Conservation (phyloP, 352 stramenopile species). For the Stephanocyclus meneghinianus region DNA sequence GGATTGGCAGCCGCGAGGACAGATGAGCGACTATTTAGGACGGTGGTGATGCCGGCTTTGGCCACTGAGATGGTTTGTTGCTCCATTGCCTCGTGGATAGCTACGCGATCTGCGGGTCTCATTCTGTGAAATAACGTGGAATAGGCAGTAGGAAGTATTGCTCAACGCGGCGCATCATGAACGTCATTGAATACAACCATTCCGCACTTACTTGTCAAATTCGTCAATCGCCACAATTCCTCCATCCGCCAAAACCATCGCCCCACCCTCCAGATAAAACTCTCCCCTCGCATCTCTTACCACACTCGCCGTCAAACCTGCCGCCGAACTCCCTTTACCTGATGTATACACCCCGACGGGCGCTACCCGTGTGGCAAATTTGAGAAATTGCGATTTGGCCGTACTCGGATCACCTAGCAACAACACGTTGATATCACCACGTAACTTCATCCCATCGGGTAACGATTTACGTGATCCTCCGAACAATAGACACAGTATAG, state of each 20-base stretch:
- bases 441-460: constrained; percentile 93
- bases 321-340: constrained; percentile 96
- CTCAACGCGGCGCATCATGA: background rate
- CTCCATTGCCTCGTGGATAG: constrained; percentile 99
- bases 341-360: constrained; percentile 98
- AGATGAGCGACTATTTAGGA: constrained; percentile 91
- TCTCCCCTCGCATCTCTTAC: constrained; percentile 93
- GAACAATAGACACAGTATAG: constrained; percentile 93
- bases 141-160: background rate
- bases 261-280: constrained; percentile 97
- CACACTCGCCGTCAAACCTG: constrained; percentile 95
- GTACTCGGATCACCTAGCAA: constrained; percentile 96
- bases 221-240: constrained; percentile 98
- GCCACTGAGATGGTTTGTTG: constrained; percentile 99
- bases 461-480: constrained; percentile 91
- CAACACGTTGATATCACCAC: constrained; percentile 98
- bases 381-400: constrained; percentile 98
- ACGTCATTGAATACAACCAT: background rate
- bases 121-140: constrained; percentile 49
- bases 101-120: constrained; percentile 88
- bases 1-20: constrained; percentile 92
- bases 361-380: constrained; percentile 90
- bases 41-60: constrained; percentile 98
- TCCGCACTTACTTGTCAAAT: constrained; percentile 57
- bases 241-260: constrained; percentile 97